These are phyloP conservation scores for Kwoniella botswanensis DNA, from an alignment of 768 basidiomycete genomes.

Conservation along the genomic window DNA sequence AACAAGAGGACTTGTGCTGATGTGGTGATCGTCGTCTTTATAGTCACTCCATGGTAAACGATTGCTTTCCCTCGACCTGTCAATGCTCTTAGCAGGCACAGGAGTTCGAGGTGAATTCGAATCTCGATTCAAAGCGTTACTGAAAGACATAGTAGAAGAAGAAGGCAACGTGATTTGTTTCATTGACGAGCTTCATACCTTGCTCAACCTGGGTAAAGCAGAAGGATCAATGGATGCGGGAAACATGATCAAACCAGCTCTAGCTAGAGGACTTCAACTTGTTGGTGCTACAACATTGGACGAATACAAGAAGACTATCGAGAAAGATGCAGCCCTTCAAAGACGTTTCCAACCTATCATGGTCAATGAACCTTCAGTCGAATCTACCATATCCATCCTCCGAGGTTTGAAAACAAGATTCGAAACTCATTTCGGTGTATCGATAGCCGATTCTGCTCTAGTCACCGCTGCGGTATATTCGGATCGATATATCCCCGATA, in stretches of 20 bases:
- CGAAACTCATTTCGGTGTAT: conserved; percentile 91
- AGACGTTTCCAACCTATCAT: conserved; percentile 87
- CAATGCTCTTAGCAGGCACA: conserved; percentile 83
- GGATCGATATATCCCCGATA: conserved; percentile 82
- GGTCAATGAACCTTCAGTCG: conserved; percentile 86
- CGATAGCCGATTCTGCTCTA: conserved; percentile 83
- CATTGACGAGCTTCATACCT: conserved; percentile 80
- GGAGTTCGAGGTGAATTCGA: conserved; percentile 92
- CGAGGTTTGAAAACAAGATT: conserved; percentile 82
- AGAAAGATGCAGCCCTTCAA: conserved; percentile 88
- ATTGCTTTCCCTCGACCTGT: conserved; percentile 83
- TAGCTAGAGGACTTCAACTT: conserved; percentile 83
- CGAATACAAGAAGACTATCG: conserved; percentile 88
- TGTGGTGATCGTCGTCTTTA: neutral
- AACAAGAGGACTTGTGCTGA: neutral
- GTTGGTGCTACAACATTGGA: conserved; percentile 91
- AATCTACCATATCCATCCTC: conserved; percentile 67
- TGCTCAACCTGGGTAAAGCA: conserved; percentile 76
- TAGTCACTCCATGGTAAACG: conserved; percentile 84
- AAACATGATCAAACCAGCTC: conserved; percentile 85
- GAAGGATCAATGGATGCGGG: conserved; percentile 92
- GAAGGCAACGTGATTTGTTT: conserved; percentile 82
- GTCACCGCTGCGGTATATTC: conserved; percentile 88
- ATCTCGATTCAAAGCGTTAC: conserved; percentile 86
- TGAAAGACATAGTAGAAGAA: conserved; percentile 84